Evolutionary conservation across 768 basidiomycete species (phyloP), one percentile per base, ranked within the genome.

Genomic region (Lactarius trivialis): DNA sequence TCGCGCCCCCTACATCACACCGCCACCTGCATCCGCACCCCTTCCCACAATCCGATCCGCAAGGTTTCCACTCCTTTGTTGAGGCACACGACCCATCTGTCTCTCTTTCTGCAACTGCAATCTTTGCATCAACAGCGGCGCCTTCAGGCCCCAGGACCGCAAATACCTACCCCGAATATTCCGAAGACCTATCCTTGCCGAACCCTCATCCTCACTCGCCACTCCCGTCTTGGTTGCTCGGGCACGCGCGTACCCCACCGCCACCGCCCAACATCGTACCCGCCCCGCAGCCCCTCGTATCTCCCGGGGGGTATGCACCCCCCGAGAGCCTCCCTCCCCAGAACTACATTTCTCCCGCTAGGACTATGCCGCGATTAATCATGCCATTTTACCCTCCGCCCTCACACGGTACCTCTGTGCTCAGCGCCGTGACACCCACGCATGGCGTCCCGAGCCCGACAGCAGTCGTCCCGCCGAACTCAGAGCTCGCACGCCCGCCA

Each of bases 401-500:
- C 26, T 60, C 58, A 21, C 53, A 49, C 12, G 58, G 58, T 9
- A 9, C 37, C 19, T 55, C 58, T 30, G 7, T 59, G 14, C 58
- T 28, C 19, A 19, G 15, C 7, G 17, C 37, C 53, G 24, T 54
- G 49, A 37, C 58, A 41, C 54, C 39, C 26, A n/a, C 14, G 6
- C n/a, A 28, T 15, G 32, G 43, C 19, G 51, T 43, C 37, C n/a
- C 32, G 24, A 51, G 34, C n/a, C 58, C 58, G 32, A 64, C 30
- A 3, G 32, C 54, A 7, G 14, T 45, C 19, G 49, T 64, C n/a
- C 63, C 63, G 19, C 26, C 37, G 2, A 64, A 64, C 49, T 64
- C 63, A 19, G 63, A 64, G 39, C 63, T 51, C 54, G 63, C 63
- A 0, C 58, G 36, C 33, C 19, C 48, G 12, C 63, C 63, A 32